phyloP scores from a whole-genome alignment of 768 basidiomycete species.

The Paxillus ammoniavirescens region DNA sequence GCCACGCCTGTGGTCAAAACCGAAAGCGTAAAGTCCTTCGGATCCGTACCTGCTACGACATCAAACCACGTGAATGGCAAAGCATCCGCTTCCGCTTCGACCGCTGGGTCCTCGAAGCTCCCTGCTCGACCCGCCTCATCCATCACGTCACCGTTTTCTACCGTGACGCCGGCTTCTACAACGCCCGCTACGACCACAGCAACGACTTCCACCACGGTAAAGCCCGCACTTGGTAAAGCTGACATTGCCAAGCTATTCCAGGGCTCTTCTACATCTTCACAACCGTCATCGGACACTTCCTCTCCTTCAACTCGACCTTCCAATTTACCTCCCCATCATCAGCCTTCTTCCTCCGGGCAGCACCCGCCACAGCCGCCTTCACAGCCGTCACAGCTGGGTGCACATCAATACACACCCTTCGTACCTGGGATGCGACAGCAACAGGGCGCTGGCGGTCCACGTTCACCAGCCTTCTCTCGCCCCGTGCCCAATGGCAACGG shows the following conservation, averaged over 20 bases:
- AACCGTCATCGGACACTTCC: conserved; percentile 51
- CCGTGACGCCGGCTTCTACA: conserved; percentile 30
- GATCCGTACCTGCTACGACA: conserved; percentile 61
- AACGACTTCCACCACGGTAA: conserved; percentile 32
- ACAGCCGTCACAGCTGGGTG: conserved; percentile 41
- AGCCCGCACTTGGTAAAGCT: conserved; percentile 32
- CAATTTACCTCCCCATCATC: conserved; percentile 49
- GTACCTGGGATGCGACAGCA: conserved; percentile 49
- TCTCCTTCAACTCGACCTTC: conserved; percentile 58
- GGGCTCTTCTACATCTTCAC: conserved; percentile 36
- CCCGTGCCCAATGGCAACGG: conserved; percentile 60
- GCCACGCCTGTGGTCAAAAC: conserved; percentile 60
- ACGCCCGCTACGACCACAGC: conserved; percentile 34
- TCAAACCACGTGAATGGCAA: conserved; percentile 62
- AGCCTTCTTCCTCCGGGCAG: conserved; percentile 36
- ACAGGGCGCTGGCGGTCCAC: conserved; percentile 50
- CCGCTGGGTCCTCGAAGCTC: conserved; percentile 37
- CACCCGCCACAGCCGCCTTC: conserved; percentile 37
- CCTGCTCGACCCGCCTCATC: conserved; percentile 25
- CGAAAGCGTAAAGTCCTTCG: conserved; percentile 79
- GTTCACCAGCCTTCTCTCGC: conserved; percentile 66
- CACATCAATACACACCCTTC: conserved; percentile 46
- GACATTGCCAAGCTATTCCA: conserved; percentile 45
- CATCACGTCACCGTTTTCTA: conserved; percentile 24
- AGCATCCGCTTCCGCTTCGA: conserved; percentile 44